A percentile compares a stretch with the other conserved stretches of the same genome.
phyloP scores from a whole-genome alignment of 257 asterid species.

The Solanum rostratum region DNA sequence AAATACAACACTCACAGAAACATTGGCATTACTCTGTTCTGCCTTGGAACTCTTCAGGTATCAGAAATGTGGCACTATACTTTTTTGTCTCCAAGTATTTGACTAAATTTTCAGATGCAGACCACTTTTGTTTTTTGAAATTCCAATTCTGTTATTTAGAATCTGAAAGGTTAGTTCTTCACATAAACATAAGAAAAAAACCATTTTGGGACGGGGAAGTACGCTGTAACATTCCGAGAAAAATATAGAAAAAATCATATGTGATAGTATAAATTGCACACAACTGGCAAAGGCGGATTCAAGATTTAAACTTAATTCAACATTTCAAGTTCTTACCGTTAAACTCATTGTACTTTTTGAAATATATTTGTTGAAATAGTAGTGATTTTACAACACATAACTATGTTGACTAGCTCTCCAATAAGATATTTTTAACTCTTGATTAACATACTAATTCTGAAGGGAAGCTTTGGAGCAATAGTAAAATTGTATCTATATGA shows the following conservation, averaged over 20 bases:
- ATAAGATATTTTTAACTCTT: background rate
- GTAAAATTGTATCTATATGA: background rate
- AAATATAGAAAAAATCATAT: background rate
- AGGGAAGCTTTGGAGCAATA: background rate
- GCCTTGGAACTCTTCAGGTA: conserved; percentile 18
- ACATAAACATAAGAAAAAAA: background rate
- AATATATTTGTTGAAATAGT: background rate
- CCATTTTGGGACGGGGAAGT: background rate
- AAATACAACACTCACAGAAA: conserved; percentile 1
- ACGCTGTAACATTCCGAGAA: background rate
- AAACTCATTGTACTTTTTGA: background rate
- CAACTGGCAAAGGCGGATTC: background rate
- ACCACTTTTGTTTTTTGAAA: background rate
- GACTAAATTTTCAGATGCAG: background rate
- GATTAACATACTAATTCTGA: background rate
- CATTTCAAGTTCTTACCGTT: background rate
- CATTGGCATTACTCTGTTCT: conserved; percentile 12
- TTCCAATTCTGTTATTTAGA: background rate
- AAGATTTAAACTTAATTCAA: background rate
- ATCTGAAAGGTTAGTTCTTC: background rate
- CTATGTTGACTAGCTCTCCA: background rate
- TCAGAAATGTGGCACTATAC: background rate
- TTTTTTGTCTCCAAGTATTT: background rate
- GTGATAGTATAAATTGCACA: background rate
- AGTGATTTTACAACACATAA: background rate